Percentiles rank a stretch among this genome's conserved stretches.
These are phyloP conservation scores for Yamadazyma akitaensis DNA, from an alignment of 805 yeast genomes.

Conservation along the genomic window DNA sequence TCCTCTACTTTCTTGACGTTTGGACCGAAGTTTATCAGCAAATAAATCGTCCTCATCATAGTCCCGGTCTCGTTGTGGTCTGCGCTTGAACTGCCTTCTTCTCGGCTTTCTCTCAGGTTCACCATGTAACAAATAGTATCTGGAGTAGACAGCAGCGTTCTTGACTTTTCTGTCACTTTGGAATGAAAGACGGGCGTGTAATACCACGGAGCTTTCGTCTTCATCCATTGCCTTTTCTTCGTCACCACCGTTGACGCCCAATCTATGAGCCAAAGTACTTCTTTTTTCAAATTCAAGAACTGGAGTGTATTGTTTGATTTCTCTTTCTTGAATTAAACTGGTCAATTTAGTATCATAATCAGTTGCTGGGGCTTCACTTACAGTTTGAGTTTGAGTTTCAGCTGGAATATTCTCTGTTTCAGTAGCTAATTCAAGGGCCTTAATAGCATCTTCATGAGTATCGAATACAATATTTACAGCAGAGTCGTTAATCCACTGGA, in stretches of 20 bases:
- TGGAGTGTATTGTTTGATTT: conserved; percentile 39
- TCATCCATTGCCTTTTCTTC: conserved; percentile 29
- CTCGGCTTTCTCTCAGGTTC: conserved; percentile 54
- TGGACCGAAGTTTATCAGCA: conserved; percentile 6
- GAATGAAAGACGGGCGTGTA: conserved; percentile 49
- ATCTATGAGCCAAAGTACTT: conserved; percentile 27
- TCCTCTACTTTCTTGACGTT: background rate
- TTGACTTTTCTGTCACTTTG: conserved; percentile 54
- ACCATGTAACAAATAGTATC: conserved; percentile 68
- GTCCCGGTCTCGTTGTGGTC: conserved; percentile 11
- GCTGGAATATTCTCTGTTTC: conserved; percentile 18
- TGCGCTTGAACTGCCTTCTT: conserved; percentile 8
- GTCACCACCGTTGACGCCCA: conserved; percentile 20
- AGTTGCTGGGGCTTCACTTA: background rate
- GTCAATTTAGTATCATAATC: conserved; percentile 17
- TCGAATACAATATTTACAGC: conserved; percentile 55
- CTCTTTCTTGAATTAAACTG: conserved; percentile 34
- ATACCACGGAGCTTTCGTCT: conserved; percentile 33
- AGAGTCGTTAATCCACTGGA: conserved; percentile 69
- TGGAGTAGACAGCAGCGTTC: conserved; percentile 54
- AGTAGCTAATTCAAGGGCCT: conserved; percentile 36
- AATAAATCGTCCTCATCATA: conserved; percentile 13
- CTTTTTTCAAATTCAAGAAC: conserved; percentile 32
- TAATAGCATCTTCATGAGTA: conserved; percentile 37
- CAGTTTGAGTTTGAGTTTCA: conserved; percentile 10